Conservation (phyloP, 768 basidiomycete species). For the Rickenella mellea region DNA sequence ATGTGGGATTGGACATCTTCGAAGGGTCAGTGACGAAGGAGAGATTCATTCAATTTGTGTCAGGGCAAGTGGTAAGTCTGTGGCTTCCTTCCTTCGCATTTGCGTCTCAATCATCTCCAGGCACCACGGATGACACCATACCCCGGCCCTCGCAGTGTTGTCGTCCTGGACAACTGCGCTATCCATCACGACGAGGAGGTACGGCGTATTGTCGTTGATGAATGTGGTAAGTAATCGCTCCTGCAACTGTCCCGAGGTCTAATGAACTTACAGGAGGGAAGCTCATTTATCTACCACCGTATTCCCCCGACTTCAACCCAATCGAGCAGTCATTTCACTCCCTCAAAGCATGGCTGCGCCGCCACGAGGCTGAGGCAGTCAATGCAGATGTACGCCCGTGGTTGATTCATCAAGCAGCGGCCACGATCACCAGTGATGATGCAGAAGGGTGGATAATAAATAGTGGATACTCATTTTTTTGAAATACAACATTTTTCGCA, state of each 20-base stretch:
- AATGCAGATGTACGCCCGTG: conserved; percentile 6
- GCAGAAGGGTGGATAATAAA: too few species aligned
- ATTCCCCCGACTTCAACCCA: conserved; percentile 29
- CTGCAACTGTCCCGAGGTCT: background rate
- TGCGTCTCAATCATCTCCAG: conserved; percentile 11
- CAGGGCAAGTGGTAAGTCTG: conserved; percentile 10
- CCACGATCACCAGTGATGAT: too few species aligned
- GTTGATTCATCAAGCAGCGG: conserved; percentile 6
- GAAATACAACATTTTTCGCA: too few species aligned
- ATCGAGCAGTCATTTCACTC: conserved; percentile 23
- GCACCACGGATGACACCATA: conserved; percentile 23
- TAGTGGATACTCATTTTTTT: too few species aligned
- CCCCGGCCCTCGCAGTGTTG: conserved; percentile 23
- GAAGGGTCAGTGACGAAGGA: conserved; percentile 23
- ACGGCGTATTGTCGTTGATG: conserved; percentile 18
- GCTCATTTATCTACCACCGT: conserved; percentile 20
- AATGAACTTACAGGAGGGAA: background rate
- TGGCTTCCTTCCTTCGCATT: background rate
- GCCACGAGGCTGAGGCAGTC: conserved; percentile 2
- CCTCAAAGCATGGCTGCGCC: conserved; percentile 15
- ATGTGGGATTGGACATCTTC: conserved; percentile 18
- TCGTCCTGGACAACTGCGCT: conserved; percentile 29
- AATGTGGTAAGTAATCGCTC: conserved; percentile 3
- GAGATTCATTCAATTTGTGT: conserved; percentile 19
- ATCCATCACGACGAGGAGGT: conserved; percentile 33